Percentiles rank a stretch among this genome's conserved stretches.
Conservation (phyloP, 108 stramenopile genomes). For the Licmophora abbreviata region DNA sequence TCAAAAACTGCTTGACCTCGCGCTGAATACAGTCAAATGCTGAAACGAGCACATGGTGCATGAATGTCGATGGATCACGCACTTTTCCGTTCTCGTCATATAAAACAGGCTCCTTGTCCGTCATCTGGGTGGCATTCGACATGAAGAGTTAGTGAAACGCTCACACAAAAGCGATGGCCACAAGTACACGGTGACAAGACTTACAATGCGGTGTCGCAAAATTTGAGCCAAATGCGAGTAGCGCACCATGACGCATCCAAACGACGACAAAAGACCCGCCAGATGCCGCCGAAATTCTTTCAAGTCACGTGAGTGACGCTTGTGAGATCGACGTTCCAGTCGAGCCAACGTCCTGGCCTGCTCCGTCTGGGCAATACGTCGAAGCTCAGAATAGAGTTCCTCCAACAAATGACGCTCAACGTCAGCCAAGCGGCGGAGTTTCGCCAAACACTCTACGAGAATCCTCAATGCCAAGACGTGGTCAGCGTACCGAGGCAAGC, state of each 20-base stretch:
- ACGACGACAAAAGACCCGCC: conserved; percentile 58
- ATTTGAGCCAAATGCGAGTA: conserved; percentile 78
- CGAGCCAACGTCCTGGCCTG: conserved; percentile 68
- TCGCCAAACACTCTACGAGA: conserved; percentile 66
- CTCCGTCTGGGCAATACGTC: conserved; percentile 55
- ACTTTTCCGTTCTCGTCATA: too few species aligned
- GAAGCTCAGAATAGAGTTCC: conserved; percentile 44
- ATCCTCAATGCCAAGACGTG: conserved; percentile 67
- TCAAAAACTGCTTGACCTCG: conserved; percentile 67
- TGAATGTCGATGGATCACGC: conserved; percentile 25
- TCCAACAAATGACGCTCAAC: conserved; percentile 66
- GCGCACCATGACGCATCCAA: conserved; percentile 73
- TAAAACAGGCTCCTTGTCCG: neutral
- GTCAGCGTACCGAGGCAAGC: conserved; percentile 50
- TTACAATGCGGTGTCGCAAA: conserved; percentile 73
- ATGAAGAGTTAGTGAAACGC: conserved; percentile 1
- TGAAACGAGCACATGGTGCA: conserved; percentile 42
- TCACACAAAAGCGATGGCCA: too few species aligned
- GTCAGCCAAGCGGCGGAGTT: conserved; percentile 69
- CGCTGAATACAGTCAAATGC: conserved; percentile 65
- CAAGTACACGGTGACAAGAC: conserved; percentile 14
- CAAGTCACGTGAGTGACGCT: conserved; percentile 23
- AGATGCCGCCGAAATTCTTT: conserved; percentile 69
- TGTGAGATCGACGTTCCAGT: conserved; percentile 31
- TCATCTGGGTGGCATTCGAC: neutral